Evolutionary conservation across 2,329 filamentous ascomycete genomes (phyloP).

Genomic region (Camillea tinctor): DNA sequence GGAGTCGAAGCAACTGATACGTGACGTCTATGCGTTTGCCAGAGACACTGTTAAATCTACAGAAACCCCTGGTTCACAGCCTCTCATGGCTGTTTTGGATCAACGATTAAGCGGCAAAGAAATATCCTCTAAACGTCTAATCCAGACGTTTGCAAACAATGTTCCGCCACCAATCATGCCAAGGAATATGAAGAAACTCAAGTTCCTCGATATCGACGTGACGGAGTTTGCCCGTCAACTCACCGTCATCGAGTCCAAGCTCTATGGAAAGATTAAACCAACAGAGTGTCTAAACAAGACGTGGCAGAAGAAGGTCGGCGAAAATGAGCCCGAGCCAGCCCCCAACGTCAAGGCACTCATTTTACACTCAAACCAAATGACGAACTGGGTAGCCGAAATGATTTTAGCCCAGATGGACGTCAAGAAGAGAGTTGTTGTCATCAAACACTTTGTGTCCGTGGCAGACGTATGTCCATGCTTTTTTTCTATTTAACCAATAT

Average conservation of each 20-base stretch:
- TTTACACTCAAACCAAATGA: conserved; percentile 96
- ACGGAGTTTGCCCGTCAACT: conserved; percentile 96
- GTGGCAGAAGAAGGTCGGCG: conserved; percentile 92
- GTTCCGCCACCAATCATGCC: conserved; percentile 88
- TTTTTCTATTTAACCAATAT: not conserved
- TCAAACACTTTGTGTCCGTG: conserved; percentile 96
- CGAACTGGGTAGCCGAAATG: conserved; percentile 99
- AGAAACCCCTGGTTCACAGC: conserved; percentile 83
- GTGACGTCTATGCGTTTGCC: conserved; percentile 86
- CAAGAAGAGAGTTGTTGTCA: conserved; percentile 93
- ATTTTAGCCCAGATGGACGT: conserved; percentile 92
- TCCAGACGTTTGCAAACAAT: conserved; percentile 80
- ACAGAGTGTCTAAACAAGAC: conserved; percentile 98
- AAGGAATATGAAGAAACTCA: conserved; percentile 99
- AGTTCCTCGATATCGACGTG: conserved; percentile 95
- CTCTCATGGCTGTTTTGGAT: conserved; percentile 82
- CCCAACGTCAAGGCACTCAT: conserved; percentile 95
- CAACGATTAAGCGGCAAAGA: conserved; percentile 88
- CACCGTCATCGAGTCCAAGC: conserved; percentile 91
- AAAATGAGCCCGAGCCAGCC: conserved; percentile 80
- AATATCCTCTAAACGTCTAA: conserved; percentile 77
- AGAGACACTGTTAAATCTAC: conserved; percentile 90
- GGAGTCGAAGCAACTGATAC: conserved; percentile 78
- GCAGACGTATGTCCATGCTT: conserved; percentile 70
- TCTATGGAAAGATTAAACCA: conserved; percentile 94